A percentile compares a stretch with the other conserved stretches of the same genome.
phyloP scores from a whole-genome alignment of 371 early-diverging fungal species.

The Mortierella sp. region DNA sequence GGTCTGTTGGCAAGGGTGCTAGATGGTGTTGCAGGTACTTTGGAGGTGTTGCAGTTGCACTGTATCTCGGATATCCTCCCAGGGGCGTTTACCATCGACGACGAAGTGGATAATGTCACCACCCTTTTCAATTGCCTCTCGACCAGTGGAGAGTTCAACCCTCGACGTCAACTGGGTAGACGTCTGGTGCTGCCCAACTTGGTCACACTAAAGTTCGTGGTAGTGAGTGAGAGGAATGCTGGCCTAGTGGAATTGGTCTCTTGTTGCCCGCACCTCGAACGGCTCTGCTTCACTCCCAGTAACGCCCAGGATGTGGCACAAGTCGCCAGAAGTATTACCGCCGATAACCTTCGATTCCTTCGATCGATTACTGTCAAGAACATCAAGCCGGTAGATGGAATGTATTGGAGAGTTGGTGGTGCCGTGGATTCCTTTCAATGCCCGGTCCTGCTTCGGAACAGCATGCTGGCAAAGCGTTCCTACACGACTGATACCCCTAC shows the following conservation, averaged over 20 bases:
- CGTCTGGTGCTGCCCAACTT: background rate
- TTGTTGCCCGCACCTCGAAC: background rate
- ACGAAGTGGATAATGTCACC: background rate
- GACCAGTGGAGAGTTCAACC: too few species aligned
- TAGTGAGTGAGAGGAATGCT: background rate
- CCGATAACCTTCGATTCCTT: background rate
- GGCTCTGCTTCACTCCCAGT: background rate
- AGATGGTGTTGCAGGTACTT: background rate
- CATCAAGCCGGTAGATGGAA: too few species aligned
- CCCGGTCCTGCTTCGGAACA: background rate
- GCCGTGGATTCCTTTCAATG: background rate
- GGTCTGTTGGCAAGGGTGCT: constrained; percentile 10
- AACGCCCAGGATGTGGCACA: background rate
- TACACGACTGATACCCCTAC: too few species aligned
- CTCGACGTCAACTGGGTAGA: background rate
- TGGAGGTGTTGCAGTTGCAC: background rate
- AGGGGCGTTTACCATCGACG: background rate
- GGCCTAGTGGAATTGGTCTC: background rate
- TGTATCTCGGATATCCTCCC: background rate
- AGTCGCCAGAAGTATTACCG: background rate
- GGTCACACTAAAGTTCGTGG: background rate
- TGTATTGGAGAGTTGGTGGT: too few species aligned
- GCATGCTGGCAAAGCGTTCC: background rate
- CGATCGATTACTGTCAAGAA: background rate
- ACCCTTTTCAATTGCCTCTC: too few species aligned